phyloP scores from a whole-genome alignment of 371 early-diverging fungal species.

The Mortierella sp. region DNA sequence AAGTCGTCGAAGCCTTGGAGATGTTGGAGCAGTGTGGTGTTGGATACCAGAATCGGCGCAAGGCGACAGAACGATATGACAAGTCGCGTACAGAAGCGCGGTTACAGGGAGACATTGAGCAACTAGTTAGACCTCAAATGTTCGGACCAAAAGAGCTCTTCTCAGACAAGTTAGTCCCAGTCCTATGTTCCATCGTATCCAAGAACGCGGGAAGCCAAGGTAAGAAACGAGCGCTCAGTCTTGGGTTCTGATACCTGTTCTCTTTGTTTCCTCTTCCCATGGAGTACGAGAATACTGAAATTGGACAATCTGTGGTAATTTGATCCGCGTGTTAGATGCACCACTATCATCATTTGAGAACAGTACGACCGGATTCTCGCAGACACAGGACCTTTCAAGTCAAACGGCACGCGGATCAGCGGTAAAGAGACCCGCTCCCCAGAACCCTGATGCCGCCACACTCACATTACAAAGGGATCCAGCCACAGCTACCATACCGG shows the following conservation, averaged over 20 bases:
- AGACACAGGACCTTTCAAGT: constrained; percentile 3
- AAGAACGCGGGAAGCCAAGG: constrained; percentile 27
- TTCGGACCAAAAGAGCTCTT: constrained; percentile 35
- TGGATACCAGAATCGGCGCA: constrained; percentile 32
- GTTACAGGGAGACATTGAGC: constrained; percentile 29
- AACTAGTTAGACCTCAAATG: constrained; percentile 12
- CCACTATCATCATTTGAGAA: constrained; percentile 1
- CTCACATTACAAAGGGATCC: constrained; percentile 1
- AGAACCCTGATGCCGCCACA: neutral
- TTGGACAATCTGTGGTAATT: neutral
- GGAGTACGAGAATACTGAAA: too few relatives aligned
- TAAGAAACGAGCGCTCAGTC: constrained; percentile 3
- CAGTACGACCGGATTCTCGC: neutral
- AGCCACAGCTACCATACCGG: neutral
- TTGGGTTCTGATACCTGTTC: neutral
- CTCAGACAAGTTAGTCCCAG: constrained; percentile 18
- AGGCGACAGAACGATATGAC: constrained; percentile 36
- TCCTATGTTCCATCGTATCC: constrained; percentile 30
- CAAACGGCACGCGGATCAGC: neutral
- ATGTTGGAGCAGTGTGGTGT: constrained; percentile 41
- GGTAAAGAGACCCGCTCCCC: neutral
- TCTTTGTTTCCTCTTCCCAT: neutral
- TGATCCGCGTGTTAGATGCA: constrained; percentile 11
- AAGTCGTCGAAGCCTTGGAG: constrained; percentile 44
- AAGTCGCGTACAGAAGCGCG: constrained; percentile 21